phyloP scores from a whole-genome alignment of 2,329 filamentous ascomycete genomes.

The Fusarium sp. region DNA sequence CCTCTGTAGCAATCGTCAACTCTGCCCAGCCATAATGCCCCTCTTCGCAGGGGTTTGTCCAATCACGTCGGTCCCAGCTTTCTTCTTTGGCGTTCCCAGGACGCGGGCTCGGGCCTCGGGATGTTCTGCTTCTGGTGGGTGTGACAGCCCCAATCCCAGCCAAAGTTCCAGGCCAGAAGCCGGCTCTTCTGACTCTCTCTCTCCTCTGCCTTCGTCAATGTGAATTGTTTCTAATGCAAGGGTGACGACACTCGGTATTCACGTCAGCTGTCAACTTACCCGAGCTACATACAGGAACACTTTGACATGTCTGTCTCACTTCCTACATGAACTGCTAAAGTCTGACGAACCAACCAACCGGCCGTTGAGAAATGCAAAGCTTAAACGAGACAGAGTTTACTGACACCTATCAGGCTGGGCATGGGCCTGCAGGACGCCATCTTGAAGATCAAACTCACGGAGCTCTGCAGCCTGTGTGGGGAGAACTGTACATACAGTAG shows the following conservation, averaged over 20 bases:
- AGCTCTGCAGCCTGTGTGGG: constrained; percentile 2
- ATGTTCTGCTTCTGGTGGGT: constrained; percentile 42
- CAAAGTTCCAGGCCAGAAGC: not conserved
- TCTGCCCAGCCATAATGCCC: constrained; percentile 13
- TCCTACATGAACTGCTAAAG: not conserved
- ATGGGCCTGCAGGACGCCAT: constrained; percentile 11
- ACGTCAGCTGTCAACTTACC: constrained; percentile 15
- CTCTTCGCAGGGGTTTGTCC: constrained; percentile 16
- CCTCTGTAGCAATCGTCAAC: constrained; percentile 31
- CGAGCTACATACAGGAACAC: not conserved
- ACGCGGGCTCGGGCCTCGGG: constrained; percentile 44
- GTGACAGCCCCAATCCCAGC: constrained; percentile 30
- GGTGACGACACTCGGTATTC: not conserved
- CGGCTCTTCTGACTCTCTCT: not conserved
- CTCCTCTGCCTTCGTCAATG: constrained; percentile 8
- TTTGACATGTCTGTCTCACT: not conserved
- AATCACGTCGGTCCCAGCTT: constrained; percentile 43
- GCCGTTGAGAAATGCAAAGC: not conserved
- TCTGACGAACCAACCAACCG: not conserved
- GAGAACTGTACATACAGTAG: not conserved
- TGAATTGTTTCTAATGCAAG: constrained; percentile 4
- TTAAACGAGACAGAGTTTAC: not conserved
- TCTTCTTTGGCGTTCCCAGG: constrained; percentile 40
- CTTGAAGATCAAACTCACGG: constrained; percentile 15
- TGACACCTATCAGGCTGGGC: not conserved